Percentiles rank a stretch among this genome's conserved stretches.
Evolutionary conservation across 2,329 filamentous ascomycete genomes (phyloP).

Genomic region (Claviceps spartinae): DNA sequence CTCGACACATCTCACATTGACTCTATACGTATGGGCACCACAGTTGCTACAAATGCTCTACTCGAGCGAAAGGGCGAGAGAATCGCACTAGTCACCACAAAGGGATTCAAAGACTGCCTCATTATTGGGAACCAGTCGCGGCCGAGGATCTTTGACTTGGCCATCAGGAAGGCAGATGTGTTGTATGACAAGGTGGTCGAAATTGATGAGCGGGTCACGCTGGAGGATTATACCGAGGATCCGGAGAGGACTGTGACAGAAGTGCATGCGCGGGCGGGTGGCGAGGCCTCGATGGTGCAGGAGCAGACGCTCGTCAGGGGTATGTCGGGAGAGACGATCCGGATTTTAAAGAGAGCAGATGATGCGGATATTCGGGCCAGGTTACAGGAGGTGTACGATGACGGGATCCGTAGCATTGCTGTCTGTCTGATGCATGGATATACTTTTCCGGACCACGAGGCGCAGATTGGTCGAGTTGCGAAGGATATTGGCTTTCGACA

Average conservation of each 20-base stretch:
- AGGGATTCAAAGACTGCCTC: conserved; percentile 59
- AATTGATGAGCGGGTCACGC: conserved; percentile 60
- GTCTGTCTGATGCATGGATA: conserved; percentile 66
- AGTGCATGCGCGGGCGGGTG: conserved; percentile 36
- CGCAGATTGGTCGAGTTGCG: conserved; percentile 22
- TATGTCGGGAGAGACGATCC: conserved; percentile 53
- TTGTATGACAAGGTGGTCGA: conserved; percentile 59
- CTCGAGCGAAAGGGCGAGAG: conserved; percentile 60
- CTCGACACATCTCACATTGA: conserved; percentile 30
- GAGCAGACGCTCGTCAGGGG: conserved; percentile 50
- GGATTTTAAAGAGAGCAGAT: conserved; percentile 48
- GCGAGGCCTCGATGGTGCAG: conserved; percentile 24
- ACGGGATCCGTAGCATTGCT: conserved; percentile 37
- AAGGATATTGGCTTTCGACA: conserved; percentile 29
- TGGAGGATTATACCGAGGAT: conserved; percentile 63
- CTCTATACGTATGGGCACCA: conserved; percentile 70
- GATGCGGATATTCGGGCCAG: conserved; percentile 38
- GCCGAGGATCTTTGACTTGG: conserved; percentile 60
- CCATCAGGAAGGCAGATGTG: conserved; percentile 53
- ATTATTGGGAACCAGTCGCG: conserved; percentile 62
- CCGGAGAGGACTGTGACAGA: conserved; percentile 32
- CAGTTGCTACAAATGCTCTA: conserved; percentile 65
- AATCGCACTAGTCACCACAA: conserved; percentile 57
- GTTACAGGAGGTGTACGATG: conserved; percentile 45
- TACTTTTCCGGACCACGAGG: conserved; percentile 41